A percentile compares a stretch with the other conserved stretches of the same genome.
These are phyloP conservation scores for Botrytis fabae DNA, from an alignment of 2,329 filamentous ascomycete genomes.

Conservation along the genomic window DNA sequence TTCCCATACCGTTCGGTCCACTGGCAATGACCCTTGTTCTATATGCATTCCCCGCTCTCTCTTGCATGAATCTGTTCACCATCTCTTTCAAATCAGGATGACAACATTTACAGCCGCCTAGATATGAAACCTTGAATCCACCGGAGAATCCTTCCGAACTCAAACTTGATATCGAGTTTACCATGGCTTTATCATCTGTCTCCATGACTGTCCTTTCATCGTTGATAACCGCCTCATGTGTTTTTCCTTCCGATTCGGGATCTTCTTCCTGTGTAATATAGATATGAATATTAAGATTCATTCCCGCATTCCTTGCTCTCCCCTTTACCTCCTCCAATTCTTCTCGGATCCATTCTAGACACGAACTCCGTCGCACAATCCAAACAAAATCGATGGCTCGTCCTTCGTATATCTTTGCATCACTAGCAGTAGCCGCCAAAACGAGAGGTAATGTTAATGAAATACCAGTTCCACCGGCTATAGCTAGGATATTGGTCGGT, in stretches of 20 bases:
- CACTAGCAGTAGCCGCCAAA: slow-evolving; percentile 44
- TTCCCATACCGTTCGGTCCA: slow-evolving; percentile 60
- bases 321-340: slow-evolving; percentile 54
- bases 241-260: not conserved
- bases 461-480: slow-evolving; percentile 60
- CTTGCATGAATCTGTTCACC: slow-evolving; percentile 51
- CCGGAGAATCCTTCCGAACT: too few species aligned
- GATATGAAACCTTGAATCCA: not conserved
- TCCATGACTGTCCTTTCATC: not conserved
- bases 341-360: slow-evolving; percentile 58
- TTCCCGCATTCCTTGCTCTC: slow-evolving; percentile 43
- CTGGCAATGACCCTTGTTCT: slow-evolving; percentile 59
- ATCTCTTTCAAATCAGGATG: slow-evolving; percentile 39
- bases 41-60: slow-evolving; percentile 46
- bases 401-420: slow-evolving; percentile 4
- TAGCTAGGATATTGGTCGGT: slow-evolving; percentile 50
- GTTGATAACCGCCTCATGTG: not conserved
- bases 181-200: slow-evolving; percentile 2
- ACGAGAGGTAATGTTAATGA: slow-evolving; percentile 57
- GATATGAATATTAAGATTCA: slow-evolving; percentile 53
- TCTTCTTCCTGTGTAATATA: slow-evolving; percentile 52
- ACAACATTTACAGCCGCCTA: slow-evolving; percentile 1
- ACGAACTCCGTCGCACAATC: slow-evolving; percentile 56
- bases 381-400: slow-evolving; percentile 60
- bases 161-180: not conserved